Conservation (phyloP, 331 rosid species). For the Quercus phellos region DNA sequence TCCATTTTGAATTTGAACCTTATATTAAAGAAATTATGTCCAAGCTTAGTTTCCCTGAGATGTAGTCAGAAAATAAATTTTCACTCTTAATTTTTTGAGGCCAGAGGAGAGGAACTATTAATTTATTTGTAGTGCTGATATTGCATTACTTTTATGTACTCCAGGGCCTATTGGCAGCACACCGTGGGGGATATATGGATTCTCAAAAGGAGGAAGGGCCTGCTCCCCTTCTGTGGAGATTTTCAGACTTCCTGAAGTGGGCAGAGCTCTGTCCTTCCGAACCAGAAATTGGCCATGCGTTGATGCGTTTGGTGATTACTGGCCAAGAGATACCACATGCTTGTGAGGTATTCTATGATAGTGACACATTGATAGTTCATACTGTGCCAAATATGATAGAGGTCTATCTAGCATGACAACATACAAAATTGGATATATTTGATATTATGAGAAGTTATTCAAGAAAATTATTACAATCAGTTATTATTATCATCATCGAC, state of each 20-base stretch:
- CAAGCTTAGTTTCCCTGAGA: neutral
- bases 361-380: slow-evolving; percentile 1
- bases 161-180: slow-evolving; percentile 95
- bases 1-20: slow-evolving; percentile 11
- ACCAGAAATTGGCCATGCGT: slow-evolving; percentile 93
- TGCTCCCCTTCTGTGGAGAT: slow-evolving; percentile 91
- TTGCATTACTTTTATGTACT: slow-evolving; percentile 11
- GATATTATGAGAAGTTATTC: neutral
- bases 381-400: neutral
- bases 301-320: slow-evolving; percentile 98
- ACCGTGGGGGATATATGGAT: slow-evolving; percentile 98
- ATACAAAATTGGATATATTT: neutral
- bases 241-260: slow-evolving; percentile 98
- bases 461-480: neutral
- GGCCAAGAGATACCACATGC: slow-evolving; percentile 99
- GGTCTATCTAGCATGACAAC: neutral
- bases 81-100: neutral
- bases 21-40: slow-evolving; percentile 4
- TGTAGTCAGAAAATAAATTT: neutral
- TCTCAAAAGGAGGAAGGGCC: slow-evolving; percentile 99
- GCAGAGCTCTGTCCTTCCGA: slow-evolving; percentile 94
- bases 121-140: neutral
- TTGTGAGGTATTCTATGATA: slow-evolving; percentile 65
- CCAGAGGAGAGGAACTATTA: neutral
- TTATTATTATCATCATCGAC: neutral